These are phyloP conservation scores for Cynara cardunculus DNA, from an alignment of 129 eudicot species.

Conservation along the genomic window DNA sequence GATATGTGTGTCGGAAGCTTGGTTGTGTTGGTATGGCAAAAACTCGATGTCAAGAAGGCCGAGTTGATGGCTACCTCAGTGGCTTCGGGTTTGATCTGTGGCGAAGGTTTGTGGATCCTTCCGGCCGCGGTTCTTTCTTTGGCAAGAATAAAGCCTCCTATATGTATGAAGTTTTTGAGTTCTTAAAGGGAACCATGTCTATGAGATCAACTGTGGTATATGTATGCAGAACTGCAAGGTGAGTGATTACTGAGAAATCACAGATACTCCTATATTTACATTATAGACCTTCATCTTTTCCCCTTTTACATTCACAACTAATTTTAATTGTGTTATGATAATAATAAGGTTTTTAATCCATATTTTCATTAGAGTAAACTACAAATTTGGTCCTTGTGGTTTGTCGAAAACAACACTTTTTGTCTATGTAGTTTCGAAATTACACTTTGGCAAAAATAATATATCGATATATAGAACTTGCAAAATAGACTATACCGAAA, in stretches of 20 bases:
- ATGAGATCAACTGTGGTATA: neutral
- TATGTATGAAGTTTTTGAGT: conserved; percentile 54
- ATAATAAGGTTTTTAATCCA: too few relatives aligned
- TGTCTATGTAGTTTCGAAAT: too few relatives aligned
- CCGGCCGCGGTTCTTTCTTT: conserved; percentile 77
- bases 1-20: conserved; percentile 83
- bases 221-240: neutral
- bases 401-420: too few relatives aligned
- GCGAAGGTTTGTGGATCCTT: conserved; percentile 84
- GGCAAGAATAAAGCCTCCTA: conserved; percentile 63
- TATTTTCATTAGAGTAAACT: too few relatives aligned
- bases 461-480: too few relatives aligned
- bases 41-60: conserved; percentile 45
- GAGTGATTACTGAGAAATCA: neutral
- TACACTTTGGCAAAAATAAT: too few relatives aligned
- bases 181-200: neutral
- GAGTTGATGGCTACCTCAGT: conserved; percentile 69
- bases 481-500: neutral
- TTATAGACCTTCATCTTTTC: too few relatives aligned
- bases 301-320: too few relatives aligned
- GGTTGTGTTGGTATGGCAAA: conserved; percentile 70
- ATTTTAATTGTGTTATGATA: too few relatives aligned
- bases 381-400: too few relatives aligned
- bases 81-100: conserved; percentile 95
- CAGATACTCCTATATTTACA: neutral